A percentile compares a stretch with the other conserved stretches of the same genome.
Conservation (phyloP, 805 yeast species). For the Ogataea neopini region DNA sequence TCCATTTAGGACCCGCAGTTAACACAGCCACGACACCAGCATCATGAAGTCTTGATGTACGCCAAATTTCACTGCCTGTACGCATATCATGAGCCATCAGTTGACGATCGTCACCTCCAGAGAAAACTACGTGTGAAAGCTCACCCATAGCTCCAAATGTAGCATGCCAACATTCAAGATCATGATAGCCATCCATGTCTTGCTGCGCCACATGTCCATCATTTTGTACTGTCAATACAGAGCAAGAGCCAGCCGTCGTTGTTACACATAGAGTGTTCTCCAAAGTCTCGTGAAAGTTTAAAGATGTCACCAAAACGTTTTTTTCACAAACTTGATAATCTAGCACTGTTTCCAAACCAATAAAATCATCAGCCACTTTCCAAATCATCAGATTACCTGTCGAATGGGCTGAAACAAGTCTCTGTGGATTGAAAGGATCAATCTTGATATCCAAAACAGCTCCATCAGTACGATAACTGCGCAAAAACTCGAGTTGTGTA, state of each 20-base stretch:
- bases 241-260: slow-evolving; percentile 65
- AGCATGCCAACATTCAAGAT: slow-evolving; percentile 88
- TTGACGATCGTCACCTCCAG: slow-evolving; percentile 89
- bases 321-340: slow-evolving; percentile 50
- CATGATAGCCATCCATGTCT: slow-evolving; percentile 49
- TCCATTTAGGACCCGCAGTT: slow-evolving; percentile 48
- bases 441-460: slow-evolving; percentile 81
- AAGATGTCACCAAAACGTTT: slow-evolving; percentile 59
- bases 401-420: slow-evolving; percentile 70
- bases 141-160: slow-evolving; percentile 61
- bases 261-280: slow-evolving; percentile 51
- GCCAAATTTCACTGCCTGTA: slow-evolving; percentile 36
- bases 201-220: slow-evolving; percentile 14
- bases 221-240: slow-evolving; percentile 38
- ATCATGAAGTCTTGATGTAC: slow-evolving; percentile 62
- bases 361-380: slow-evolving; percentile 38
- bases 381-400: slow-evolving; percentile 75
- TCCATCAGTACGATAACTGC: slow-evolving; percentile 41
- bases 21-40: slow-evolving; percentile 92
- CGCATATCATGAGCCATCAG: slow-evolving; percentile 74
- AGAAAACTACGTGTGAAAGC: slow-evolving; percentile 58
- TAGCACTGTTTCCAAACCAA: slow-evolving; percentile 25
- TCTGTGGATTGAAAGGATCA: slow-evolving; percentile 48
- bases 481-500: slow-evolving; percentile 16
- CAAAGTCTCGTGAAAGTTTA: slow-evolving; percentile 53